A percentile compares a stretch with the other conserved stretches of the same genome.
These are phyloP conservation scores for Calonectria crousiana DNA, from an alignment of 2,329 filamentous ascomycete genomes.

Conservation along the genomic window DNA sequence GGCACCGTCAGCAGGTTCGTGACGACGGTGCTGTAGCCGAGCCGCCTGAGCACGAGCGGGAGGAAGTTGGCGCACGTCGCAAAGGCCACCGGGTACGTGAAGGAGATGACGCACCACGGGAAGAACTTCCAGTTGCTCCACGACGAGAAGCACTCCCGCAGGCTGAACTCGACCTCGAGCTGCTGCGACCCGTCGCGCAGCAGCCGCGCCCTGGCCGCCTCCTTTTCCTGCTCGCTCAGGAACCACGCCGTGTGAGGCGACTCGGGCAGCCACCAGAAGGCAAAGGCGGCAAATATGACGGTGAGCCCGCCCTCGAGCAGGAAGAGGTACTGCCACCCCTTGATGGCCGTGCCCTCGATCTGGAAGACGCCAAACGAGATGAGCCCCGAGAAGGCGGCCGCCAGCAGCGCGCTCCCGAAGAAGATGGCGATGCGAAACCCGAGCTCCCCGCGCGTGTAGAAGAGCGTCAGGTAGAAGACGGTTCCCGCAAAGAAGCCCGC, in stretches of 20 bases:
- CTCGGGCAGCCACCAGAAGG: constrained; percentile 40
- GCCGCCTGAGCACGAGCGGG: constrained; percentile 58
- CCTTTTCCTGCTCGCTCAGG: constrained; percentile 56
- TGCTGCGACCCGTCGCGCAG: constrained; percentile 57
- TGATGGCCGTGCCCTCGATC: constrained; percentile 59
- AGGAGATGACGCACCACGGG: constrained; percentile 58
- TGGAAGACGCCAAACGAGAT: constrained; percentile 71
- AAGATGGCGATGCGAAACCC: constrained; percentile 69
- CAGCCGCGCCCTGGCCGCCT: constrained; percentile 52
- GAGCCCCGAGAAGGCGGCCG: constrained; percentile 74
- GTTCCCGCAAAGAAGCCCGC: constrained; percentile 63
- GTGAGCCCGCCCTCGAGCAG: constrained; percentile 70
- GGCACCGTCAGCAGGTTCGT: constrained; percentile 63
- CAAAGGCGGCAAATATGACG: constrained; percentile 31
- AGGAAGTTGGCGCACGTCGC: constrained; percentile 54
- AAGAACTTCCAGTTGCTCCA: constrained; percentile 55
- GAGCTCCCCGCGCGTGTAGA: constrained; percentile 73
- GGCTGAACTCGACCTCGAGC: constrained; percentile 51
- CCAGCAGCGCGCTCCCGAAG: constrained; percentile 71
- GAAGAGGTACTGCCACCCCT: constrained; percentile 74
- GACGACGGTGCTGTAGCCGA: constrained; percentile 58
- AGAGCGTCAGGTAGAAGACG: constrained; percentile 58
- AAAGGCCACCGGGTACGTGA: constrained; percentile 63
- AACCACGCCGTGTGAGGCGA: constrained; percentile 57
- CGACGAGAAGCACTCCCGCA: constrained; percentile 55